Percentiles rank a stretch among this genome's conserved stretches.
Evolutionary conservation across 306 rosid genomes (phyloP).

Genomic region (Pterocarpus macrocarpus): DNA sequence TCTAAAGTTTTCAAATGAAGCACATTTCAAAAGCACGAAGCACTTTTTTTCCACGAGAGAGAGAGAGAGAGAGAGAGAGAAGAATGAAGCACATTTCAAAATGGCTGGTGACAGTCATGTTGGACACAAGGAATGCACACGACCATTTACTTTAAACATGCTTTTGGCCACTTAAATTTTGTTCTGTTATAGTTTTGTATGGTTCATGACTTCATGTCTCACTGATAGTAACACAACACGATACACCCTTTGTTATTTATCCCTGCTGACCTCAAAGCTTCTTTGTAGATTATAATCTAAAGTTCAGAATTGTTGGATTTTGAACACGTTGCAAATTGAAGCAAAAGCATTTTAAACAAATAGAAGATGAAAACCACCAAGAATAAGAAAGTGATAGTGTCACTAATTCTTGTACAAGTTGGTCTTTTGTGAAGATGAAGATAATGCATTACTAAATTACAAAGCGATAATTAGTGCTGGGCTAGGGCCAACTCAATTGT

Average conservation of each 20-base stretch:
- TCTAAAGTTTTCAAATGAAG: neutral
- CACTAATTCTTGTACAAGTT: neutral
- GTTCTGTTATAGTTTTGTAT: neutral
- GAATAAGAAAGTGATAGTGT: slow-evolving; percentile 2
- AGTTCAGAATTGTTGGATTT: neutral
- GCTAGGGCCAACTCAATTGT: slow-evolving; percentile 12
- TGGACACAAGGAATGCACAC: neutral
- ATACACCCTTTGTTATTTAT: slow-evolving; percentile 5
- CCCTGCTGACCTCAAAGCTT: neutral
- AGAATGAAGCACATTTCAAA: too few relatives aligned
- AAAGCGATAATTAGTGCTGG: slow-evolving; percentile 17
- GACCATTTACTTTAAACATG: neutral
- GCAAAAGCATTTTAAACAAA: neutral
- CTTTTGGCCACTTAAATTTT: neutral
- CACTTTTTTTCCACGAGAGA: neutral
- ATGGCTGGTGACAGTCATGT: neutral
- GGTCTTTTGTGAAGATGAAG: slow-evolving; percentile 11
- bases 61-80: too few relatives aligned
- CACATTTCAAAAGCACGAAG: neutral
- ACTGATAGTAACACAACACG: neutral
- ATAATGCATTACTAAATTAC: slow-evolving; percentile 37
- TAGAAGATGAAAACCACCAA: neutral
- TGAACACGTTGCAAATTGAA: neutral
- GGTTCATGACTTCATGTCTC: slow-evolving; percentile 4
- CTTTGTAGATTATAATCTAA: neutral